phyloP scores from a whole-genome alignment of 371 early-diverging fungal genomes.

The Capniomyces stellatus region DNA sequence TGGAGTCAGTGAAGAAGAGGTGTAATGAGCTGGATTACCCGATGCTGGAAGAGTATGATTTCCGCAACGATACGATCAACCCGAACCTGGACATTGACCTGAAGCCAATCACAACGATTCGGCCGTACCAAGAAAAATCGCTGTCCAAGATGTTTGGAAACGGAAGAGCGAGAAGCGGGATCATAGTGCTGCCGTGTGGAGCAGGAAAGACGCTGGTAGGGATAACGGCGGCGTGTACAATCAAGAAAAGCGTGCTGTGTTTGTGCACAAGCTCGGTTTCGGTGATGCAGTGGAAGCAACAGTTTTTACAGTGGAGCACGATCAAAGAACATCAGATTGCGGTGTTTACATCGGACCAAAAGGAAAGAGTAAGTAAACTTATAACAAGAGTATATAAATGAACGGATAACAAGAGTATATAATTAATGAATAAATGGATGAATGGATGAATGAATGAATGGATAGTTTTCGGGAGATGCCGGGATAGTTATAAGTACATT shows the following conservation, averaged over 20 bases:
- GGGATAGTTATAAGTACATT: slow-evolving; percentile 97
- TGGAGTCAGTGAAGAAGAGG: slow-evolving; percentile 80
- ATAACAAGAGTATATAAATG: too few relatives aligned
- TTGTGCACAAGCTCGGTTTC: slow-evolving; percentile 96
- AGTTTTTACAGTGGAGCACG: slow-evolving; percentile 91
- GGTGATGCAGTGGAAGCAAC: slow-evolving; percentile 98
- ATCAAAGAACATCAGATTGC: slow-evolving; percentile 85
- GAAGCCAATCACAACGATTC: slow-evolving; percentile 87
- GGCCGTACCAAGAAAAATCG: slow-evolving; percentile 98
- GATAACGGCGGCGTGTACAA: slow-evolving; percentile 97
- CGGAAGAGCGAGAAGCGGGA: slow-evolving; percentile 95
- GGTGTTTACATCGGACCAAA: slow-evolving; percentile 91
- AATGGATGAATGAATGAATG: too few relatives aligned
- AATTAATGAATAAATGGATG: too few relatives aligned
- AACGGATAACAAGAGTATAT: too few relatives aligned
- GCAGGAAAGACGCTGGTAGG: slow-evolving; percentile 99
- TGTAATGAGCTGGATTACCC: slow-evolving; percentile 96
- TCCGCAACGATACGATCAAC: slow-evolving; percentile 76
- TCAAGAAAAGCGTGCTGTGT: slow-evolving; percentile 92
- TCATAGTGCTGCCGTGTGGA: slow-evolving; percentile 98
- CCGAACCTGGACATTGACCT: slow-evolving; percentile 87
- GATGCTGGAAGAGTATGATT: slow-evolving; percentile 98
- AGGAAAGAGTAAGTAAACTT: too few relatives aligned
- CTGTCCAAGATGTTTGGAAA: slow-evolving; percentile 99
- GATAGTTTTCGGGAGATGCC: slow-evolving; percentile 62